Evolutionary conservation across 345 rosid species (phyloP), one percentile per base, ranked within the genome.

Genomic region (Citrus sp.): DNA sequence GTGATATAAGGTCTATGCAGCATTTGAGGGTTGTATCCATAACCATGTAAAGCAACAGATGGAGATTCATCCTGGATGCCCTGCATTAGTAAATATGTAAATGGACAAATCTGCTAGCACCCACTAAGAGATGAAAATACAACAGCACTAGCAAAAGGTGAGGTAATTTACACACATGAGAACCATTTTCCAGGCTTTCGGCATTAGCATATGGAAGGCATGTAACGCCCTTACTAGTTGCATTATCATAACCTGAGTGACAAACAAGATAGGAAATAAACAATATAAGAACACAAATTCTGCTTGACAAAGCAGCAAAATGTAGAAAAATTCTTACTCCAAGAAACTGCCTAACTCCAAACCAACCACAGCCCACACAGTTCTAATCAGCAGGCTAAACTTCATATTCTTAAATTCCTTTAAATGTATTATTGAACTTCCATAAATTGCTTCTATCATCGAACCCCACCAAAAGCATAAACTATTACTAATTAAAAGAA

Each of bases 111-210:
- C 77, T 70, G n/a, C 59, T 75, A 70, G 77, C 49, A 51, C 21
- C 16, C 62, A 75, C 73, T 65, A 38, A 49, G 74, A 73, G 58
- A 81, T 3, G 66, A 30, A 54, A 76, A 49, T 74, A 61, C 14
- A 84, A 6, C 9, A 67, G 76, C 76, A 70, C 62, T 42, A 67
- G 56, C 51, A 25, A 77, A 67, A 73, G 63, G 68, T n/a, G 67
- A 42, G 66, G 78, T 66, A 40, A 78, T 81, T 66, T 79, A 83
- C 88, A 74, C 85, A 91, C 91, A 82, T 80, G 83, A 79, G 81
- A 81, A 68, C 68, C 72, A 56, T 74, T 82, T 77, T 85, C 89
- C 78, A 84, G 62, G 77, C 82, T 82, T 77, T 73, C 84, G 49
- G 72, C 78, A 77, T 82, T 84, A 14, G 59, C 40, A 78, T 73